Conservation (phyloP, 2,329 filamentous ascomycete species). For the Bertia moriformis region DNA sequence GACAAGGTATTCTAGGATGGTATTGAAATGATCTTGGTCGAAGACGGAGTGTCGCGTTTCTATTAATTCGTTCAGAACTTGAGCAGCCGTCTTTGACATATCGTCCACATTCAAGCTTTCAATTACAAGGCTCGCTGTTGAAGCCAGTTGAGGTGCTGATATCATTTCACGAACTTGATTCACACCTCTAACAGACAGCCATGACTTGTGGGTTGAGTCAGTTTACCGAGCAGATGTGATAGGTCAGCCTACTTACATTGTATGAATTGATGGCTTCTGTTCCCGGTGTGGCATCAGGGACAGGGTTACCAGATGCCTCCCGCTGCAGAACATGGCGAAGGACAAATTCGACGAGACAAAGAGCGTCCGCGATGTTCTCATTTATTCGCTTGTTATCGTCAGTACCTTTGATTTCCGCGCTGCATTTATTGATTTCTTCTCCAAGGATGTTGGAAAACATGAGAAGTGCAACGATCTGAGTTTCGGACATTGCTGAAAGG, state of each 20-base stretch:
- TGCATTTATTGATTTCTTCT: background rate
- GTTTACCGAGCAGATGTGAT: conserved; percentile 4
- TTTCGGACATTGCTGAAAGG: conserved; percentile 18
- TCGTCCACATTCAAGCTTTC: conserved; percentile 10
- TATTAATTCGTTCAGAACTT: conserved; percentile 17
- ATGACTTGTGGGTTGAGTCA: conserved; percentile 10
- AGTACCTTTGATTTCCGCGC: background rate
- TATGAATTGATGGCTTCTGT: background rate
- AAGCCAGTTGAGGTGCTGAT: background rate
- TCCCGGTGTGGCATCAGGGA: background rate
- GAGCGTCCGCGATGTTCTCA: background rate
- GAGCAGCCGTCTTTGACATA: conserved; percentile 14
- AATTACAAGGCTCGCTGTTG: conserved; percentile 4
- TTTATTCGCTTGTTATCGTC: background rate
- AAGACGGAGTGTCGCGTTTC: conserved; percentile 12
- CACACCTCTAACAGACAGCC: conserved; percentile 15
- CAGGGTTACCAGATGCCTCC: background rate
- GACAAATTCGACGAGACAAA: background rate
- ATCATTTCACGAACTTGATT: conserved; percentile 5
- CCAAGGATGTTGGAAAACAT: conserved; percentile 14
- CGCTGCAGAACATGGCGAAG: background rate
- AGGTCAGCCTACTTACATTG: conserved; percentile 10
- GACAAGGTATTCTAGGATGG: conserved; percentile 16
- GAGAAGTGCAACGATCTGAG: conserved; percentile 14
- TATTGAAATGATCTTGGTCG: conserved; percentile 10